Conservation (phyloP, 441 rosid species). For the Adansonia gregorii region DNA sequence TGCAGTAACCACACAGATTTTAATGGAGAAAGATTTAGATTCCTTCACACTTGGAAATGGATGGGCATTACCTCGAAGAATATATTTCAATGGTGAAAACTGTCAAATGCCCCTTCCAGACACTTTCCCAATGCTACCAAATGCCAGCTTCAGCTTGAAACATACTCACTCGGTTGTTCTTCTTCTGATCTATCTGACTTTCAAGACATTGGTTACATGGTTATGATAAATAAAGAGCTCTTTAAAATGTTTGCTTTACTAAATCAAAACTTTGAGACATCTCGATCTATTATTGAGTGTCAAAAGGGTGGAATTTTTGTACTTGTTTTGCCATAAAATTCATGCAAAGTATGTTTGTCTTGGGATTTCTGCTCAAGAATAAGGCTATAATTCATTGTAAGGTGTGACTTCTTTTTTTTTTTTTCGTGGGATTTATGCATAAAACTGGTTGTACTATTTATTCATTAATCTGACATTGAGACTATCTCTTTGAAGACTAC, state of each 20-base stretch:
- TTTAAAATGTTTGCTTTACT: not conserved
- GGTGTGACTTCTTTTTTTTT: not conserved
- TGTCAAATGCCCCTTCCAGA: constrained; percentile 62
- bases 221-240: constrained; percentile 21
- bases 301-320: not conserved
- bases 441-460: not conserved
- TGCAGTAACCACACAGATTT: constrained; percentile 55
- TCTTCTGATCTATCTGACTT: constrained; percentile 24
- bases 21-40: constrained; percentile 45
- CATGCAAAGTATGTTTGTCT: not conserved
- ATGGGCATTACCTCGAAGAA: constrained; percentile 53
- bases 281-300: not conserved
- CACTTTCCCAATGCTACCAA: constrained; percentile 54
- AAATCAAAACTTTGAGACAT: not conserved
- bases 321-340: not conserved
- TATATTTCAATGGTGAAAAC: constrained; percentile 54
- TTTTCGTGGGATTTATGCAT: not conserved
- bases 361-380: not conserved
- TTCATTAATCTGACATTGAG: not conserved
- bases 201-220: not conserved
- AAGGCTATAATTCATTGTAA: not conserved
- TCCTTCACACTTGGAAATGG: constrained; percentile 53
- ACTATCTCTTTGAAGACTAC: not conserved
- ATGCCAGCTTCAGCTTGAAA: constrained; percentile 31
- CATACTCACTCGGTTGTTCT: constrained; percentile 26